Evolutionary conservation across 108 stramenopile genomes (phyloP).

Genomic region (Cyclotella choctawhatcheeana): DNA sequence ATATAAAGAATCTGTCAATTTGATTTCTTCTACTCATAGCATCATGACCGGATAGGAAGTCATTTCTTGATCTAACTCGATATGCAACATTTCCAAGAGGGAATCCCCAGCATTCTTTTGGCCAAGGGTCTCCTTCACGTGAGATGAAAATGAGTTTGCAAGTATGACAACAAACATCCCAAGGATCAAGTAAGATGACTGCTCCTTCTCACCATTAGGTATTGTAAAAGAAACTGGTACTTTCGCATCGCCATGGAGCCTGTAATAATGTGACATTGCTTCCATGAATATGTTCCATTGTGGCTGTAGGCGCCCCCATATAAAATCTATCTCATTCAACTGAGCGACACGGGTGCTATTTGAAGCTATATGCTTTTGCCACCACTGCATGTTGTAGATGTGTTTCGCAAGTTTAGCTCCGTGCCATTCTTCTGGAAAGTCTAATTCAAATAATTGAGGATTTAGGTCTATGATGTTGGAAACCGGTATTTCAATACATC

Average conservation of each 20-base stretch:
- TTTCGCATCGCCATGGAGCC: conserved; percentile 57
- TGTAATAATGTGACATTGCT: conserved; percentile 60
- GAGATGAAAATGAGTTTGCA: too few species aligned
- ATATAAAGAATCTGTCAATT: conserved; percentile 76
- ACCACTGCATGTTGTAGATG: conserved; percentile 87
- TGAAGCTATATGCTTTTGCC: conserved; percentile 67
- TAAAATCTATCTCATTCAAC: conserved; percentile 76
- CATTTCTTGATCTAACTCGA: conserved; percentile 67
- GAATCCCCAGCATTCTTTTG: conserved; percentile 73
- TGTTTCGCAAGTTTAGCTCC: conserved; percentile 63
- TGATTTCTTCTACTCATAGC: conserved; percentile 53
- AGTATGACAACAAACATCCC: too few species aligned
- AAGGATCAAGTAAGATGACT: too few species aligned
- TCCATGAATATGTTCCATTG: conserved; percentile 86
- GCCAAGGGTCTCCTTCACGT: conserved; percentile 62
- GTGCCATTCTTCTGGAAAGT: conserved; percentile 72
- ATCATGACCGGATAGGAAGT: conserved; percentile 60
- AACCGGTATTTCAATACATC: too few species aligned
- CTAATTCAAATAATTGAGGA: conserved; percentile 12
- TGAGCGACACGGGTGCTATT: conserved; percentile 65
- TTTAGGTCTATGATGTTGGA: too few species aligned
- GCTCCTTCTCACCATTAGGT: conserved; percentile 55
- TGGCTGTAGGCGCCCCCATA: conserved; percentile 87
- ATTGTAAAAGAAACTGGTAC: conserved; percentile 80
- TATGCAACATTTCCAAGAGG: conserved; percentile 70